Base-by-base conservation (phyloP, 2,329 filamentous ascomycete species). In the Aspergillus puulaauensis region DNA sequence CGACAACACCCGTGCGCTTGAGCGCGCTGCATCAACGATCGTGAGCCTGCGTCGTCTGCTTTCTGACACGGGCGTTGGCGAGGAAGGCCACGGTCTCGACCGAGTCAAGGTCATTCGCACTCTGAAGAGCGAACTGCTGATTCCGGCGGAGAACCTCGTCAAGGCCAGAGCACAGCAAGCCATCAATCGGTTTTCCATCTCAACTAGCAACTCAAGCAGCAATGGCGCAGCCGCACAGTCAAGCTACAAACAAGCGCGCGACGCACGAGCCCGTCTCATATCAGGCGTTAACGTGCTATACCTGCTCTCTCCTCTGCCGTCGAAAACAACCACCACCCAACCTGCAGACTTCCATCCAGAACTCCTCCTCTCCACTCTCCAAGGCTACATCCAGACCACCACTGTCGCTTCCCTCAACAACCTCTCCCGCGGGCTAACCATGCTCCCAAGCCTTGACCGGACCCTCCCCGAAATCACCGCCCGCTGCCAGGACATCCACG, bases 401-500 rank as follows among this genome's bases (percentile, higher is more conserved):
- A 80, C 97, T 14, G 91, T 93, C 59, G 88, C 88, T 46, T 93
- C 90, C 40, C 81, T 93, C 6, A 86, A 90, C 12, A 83, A 87
- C 0, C 80, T 99, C 9, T 82, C 89, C 1, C 82, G 92, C 21
- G 88, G 90, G 0, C 81, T 99, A 15, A 87, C 88, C 4, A 90
- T 91, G 57, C 81, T 98, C 2, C 90, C 93, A 0, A 89, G 84
- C 0, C 82, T 98, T 31, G 93, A 98, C 48, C 85, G 91, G 52
- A 89, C 91, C 0, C 81, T 98, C 1, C 80, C 85, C 15, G 95
- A 98, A 67, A 86, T 96, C 21, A 90, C 90, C 6, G 86, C 88
- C 5, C 84, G 90, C 46, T 97, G 93, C 70, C 93, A 96, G 71
- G 96, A 96, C 68, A 86, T 98, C 40, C 86, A 96, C n/a, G 91